Percentiles rank a stretch among this genome's conserved stretches.
These are phyloP conservation scores for Picea sitchensis DNA, from an alignment of 75 land plant species.

Conservation along the genomic window DNA sequence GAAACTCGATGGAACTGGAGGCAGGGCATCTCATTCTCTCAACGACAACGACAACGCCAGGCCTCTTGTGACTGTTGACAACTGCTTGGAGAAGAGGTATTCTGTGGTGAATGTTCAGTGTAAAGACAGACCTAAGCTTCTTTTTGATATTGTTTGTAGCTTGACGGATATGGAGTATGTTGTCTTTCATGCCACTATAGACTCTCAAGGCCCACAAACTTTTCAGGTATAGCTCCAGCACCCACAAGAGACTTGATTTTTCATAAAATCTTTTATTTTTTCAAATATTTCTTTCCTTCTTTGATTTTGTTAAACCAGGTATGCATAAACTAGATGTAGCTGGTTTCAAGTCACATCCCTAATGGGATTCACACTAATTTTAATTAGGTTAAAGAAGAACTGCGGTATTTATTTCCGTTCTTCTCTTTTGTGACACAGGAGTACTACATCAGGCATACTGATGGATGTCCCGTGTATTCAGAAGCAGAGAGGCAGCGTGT, in stretches of 20 bases:
- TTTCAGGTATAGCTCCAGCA: constrained; percentile 34
- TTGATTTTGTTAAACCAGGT: too few species aligned
- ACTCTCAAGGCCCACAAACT: constrained; percentile 47
- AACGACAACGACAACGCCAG: not conserved
- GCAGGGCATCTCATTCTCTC: not conserved
- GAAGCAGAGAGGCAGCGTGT: constrained; percentile 74
- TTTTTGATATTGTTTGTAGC: constrained; percentile 94
- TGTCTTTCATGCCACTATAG: constrained; percentile 79
- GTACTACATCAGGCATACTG: constrained; percentile 75
- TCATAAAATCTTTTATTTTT: not conserved
- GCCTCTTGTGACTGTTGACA: constrained; percentile 48
- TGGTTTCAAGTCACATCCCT: too few species aligned
- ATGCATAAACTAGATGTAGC: too few species aligned
- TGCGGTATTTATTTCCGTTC: not conserved
- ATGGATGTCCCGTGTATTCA: constrained; percentile 72
- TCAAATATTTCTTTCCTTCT: not conserved
- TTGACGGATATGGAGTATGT: constrained; percentile 96
- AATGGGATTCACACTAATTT: too few species aligned
- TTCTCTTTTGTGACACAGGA: constrained; percentile 42
- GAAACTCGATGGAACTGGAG: not conserved
- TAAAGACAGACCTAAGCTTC: constrained; percentile 77
- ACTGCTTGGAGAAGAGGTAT: constrained; percentile 66
- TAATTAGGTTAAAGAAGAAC: constrained; percentile 5
- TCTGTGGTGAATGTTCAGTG: constrained; percentile 83
- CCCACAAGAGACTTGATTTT: not conserved